Base-by-base conservation (phyloP, 768 basidiomycete genomes). In the Postia placenta region DNA sequence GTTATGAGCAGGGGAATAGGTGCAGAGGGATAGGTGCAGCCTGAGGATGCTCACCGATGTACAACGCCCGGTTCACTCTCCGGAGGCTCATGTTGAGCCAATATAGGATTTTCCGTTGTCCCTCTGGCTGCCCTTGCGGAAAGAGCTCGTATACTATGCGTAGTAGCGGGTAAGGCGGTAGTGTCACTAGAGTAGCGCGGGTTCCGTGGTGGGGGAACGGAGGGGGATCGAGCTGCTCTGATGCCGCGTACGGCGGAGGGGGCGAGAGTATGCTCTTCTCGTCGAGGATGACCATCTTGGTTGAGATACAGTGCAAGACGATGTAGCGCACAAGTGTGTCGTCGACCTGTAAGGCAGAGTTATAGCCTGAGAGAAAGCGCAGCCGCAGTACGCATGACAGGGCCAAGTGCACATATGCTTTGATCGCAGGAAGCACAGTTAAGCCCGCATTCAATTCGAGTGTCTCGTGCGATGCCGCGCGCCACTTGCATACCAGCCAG, bases 101-200 rank as follows among this genome's bases (percentile, higher is more conserved):
- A 46, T 84, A 80, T 9, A 89, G 71, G 0, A 76, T 81, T 69
- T 78, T 79, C 33, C 87, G 70, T 61, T 85, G 84, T 14, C 72
- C 68, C 58, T 79, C 76, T 2, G 73, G 53, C 39, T 65, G 69
- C 24, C 65, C 62, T 11, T 69, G 71, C 1, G 83, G 80, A 58
- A 90, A 87, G 2, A 78, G 76, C 55, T 70, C 65, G 61, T 85
- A 78, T 3, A 92, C 76, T 44, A 89, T 75, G 43, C 83, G 75
- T 42, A 91, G 75, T 3, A 90, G 71, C 20, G 91, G 61, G 53
- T 88, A 79, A 0, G 82, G 56, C 0, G 87, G 82, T 0, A 87
- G 58, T 0, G 67, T 66, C 5, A 62, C 58, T 0, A 77, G 50
- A 14, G 56, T 48, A 17, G 28, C 24, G 9, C 52, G 48, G 25